These are phyloP conservation scores for Anthostomella pinea DNA, from an alignment of 2,329 filamentous ascomycete species.

Conservation along the genomic window DNA sequence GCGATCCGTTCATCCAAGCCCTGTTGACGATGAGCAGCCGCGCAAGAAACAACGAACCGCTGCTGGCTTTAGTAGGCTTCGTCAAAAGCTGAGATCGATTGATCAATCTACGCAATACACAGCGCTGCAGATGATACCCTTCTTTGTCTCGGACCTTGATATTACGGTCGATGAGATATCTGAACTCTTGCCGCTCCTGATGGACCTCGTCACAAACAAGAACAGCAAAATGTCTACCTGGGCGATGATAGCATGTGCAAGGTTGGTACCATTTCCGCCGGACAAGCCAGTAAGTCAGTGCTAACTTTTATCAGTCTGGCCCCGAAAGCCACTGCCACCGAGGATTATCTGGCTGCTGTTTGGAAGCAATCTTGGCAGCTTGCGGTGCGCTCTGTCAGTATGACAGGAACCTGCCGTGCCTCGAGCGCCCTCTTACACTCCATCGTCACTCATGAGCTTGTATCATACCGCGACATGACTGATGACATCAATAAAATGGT, in stretches of 20 bases:
- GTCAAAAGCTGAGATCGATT: slow-evolving; percentile 45
- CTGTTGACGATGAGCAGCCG: slow-evolving; percentile 41
- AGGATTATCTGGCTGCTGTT: slow-evolving; percentile 38
- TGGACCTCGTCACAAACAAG: slow-evolving; percentile 65
- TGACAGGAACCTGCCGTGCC: slow-evolving; percentile 68
- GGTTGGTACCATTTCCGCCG: slow-evolving; percentile 55
- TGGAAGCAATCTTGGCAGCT: slow-evolving; percentile 80
- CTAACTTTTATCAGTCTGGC: slow-evolving; percentile 40
- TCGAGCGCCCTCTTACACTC: slow-evolving; percentile 71
- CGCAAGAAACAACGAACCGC: slow-evolving; percentile 51
- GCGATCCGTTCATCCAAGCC: slow-evolving; percentile 19
- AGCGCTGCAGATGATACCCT: slow-evolving; percentile 57
- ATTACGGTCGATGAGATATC: slow-evolving; percentile 50
- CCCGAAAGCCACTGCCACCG: slow-evolving; percentile 38
- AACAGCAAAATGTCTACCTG: slow-evolving; percentile 66
- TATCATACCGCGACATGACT: slow-evolving; percentile 64
- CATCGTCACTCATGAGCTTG: slow-evolving; percentile 63
- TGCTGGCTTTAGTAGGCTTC: slow-evolving; percentile 43
- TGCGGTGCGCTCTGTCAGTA: slow-evolving; percentile 66
- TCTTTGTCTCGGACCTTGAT: slow-evolving; percentile 48
- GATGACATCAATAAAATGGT: slow-evolving; percentile 72
- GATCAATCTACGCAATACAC: slow-evolving; percentile 46
- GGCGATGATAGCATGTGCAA: slow-evolving; percentile 79
- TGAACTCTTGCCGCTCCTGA: slow-evolving; percentile 56
- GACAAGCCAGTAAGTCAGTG: too few relatives aligned